Evolutionary conservation across 2,329 filamentous ascomycete species (phyloP), one percentile per base, ranked within the genome.

Genomic region (Phaeosphaeria sp.): DNA sequence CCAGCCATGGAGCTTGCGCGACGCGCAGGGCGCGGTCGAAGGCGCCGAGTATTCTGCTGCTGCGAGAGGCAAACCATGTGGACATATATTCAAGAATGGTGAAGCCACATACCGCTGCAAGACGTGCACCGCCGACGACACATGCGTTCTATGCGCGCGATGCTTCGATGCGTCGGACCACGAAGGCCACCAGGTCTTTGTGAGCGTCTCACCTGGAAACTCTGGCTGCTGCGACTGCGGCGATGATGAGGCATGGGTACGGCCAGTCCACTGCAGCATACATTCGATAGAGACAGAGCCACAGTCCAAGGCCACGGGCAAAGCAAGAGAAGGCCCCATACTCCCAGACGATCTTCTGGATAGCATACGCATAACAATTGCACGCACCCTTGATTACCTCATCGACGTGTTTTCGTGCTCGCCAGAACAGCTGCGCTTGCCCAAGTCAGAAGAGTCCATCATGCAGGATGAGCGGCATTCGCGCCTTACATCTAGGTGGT

Each of bases 381-480:
- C 91, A 1, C 86, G 92, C 58, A 89, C 89, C 11, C 85, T 98
- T 61, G 95, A 99, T 80, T 99, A 97, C 75, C 89, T 99, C 62
- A 97, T 94, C 80, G 95, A 99, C 80, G 93, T 99, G 60, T 93
- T 98, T 63, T 98, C 95, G 2, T 99, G 96, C 79, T 96, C 94
- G 1, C 96, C 96, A 0, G 96, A 99, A 79, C 94, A 99, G 78
- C 83, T 99, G 49, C 88, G 95, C 42, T 83, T 96, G 59, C 83
- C 89, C 9, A 99, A 98, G 80, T 91, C 92, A 0, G 86, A 89
- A 62, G 89, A 92, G 54, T 90, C 88, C 0, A 95, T 99, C 55
- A 80, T 87, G 54, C 84, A 89, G 60, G 95, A 99, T 76, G 95
- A 98, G 79, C 83, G 85, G 56, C 84, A 86, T 58, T 97, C 94